Percentiles rank a stretch among this genome's conserved stretches.
phyloP scores from a whole-genome alignment of 1,284 basidiomycete genomes.

The Trametes sp. region DNA sequence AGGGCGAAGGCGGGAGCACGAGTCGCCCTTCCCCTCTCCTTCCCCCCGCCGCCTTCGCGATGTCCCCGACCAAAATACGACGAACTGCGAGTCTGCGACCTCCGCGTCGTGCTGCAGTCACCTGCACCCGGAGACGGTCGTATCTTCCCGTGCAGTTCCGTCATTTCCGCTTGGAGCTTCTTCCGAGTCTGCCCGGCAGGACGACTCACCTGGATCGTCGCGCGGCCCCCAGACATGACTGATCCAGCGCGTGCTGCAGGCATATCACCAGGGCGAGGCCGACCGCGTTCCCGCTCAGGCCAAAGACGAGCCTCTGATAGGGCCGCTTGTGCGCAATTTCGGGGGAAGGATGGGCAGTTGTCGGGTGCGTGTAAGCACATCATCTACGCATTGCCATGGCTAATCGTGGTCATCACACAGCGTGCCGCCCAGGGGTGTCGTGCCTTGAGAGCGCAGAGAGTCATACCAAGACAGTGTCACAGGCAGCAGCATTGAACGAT shows the following conservation, averaged over 20 bases:
- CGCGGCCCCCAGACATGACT: conserved; percentile 9
- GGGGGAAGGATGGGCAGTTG: conserved; percentile 27
- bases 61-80: conserved; percentile 4
- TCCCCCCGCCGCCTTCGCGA: conserved; percentile 3
- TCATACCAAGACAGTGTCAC: background rate
- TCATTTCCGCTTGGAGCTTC: conserved; percentile 15
- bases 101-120: background rate
- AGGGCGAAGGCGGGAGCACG: background rate
- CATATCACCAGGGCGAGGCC: conserved; percentile 16
- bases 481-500: too few species aligned
- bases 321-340: conserved; percentile 14
- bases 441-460: background rate
- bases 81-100: background rate
- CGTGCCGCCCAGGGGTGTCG: background rate
- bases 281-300: conserved; percentile 13
- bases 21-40: background rate
- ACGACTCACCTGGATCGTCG: conserved; percentile 22
- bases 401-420: conserved; percentile 11
- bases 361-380: conserved; percentile 31
- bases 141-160: conserved; percentile 18
- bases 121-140: conserved; percentile 6
- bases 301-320: conserved; percentile 19
- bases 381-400: conserved; percentile 12
- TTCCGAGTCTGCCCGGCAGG: conserved; percentile 24
- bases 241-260: conserved; percentile 6